A percentile compares a stretch with the other conserved stretches of the same genome.
phyloP scores from a whole-genome alignment of 1,139 yeast genomes.

The Spathaspora sp. region DNA sequence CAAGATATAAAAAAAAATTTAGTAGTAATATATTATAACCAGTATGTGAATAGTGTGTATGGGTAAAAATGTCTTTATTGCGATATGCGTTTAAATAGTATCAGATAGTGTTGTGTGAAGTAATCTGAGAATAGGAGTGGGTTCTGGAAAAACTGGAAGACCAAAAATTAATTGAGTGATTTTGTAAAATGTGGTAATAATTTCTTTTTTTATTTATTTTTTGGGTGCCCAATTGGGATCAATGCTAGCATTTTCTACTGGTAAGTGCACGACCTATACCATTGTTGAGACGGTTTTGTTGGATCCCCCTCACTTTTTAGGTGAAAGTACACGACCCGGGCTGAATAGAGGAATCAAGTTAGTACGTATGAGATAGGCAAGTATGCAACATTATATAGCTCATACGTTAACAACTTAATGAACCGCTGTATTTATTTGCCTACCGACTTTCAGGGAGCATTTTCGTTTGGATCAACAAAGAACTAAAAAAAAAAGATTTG shows the following conservation, averaged over 20 bases:
- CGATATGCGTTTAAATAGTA: conserved; percentile 1
- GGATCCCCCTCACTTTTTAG: background rate
- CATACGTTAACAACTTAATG: too few relatives aligned
- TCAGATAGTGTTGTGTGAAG: background rate
- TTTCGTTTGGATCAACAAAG: background rate
- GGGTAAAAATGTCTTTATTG: conserved; percentile 1
- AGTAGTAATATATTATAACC: background rate
- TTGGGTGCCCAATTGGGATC: background rate
- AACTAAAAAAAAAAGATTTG: background rate
- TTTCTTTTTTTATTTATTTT: conserved; percentile 3
- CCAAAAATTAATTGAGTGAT: conserved; percentile 1
- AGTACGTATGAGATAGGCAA: background rate
- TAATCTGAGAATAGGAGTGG: conserved; percentile 1
- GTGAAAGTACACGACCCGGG: background rate
- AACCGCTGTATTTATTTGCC: too few relatives aligned
- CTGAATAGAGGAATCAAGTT: background rate
- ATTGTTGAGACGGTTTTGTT: background rate
- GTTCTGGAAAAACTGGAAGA: background rate
- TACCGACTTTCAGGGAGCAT: too few relatives aligned
- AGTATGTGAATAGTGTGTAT: background rate
- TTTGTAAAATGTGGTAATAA: conserved; percentile 3
- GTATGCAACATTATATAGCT: background rate
- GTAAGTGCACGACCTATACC: background rate
- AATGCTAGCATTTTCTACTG: background rate
- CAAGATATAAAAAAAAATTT: background rate